These are phyloP conservation scores for Solanum peruvianum DNA, from an alignment of 257 asterid genomes.

Conservation along the genomic window DNA sequence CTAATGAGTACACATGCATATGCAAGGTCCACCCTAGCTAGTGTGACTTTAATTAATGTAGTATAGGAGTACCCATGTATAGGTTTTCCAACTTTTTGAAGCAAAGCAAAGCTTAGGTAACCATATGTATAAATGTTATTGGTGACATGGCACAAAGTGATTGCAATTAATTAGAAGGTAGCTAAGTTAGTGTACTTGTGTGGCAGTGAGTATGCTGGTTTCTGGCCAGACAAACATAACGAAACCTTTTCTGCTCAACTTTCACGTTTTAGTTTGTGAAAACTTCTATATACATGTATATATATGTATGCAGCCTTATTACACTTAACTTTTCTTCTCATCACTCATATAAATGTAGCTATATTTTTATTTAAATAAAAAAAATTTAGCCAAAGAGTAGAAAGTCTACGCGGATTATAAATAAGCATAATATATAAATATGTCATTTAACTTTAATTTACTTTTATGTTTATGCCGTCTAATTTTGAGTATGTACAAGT, in stretches of 20 bases:
- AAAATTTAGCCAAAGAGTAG: too few relatives aligned
- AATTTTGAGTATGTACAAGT: too few relatives aligned
- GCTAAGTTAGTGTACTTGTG: neutral
- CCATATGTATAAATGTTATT: neutral
- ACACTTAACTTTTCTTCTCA: too few relatives aligned
- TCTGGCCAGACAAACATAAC: slow-evolving; percentile 48
- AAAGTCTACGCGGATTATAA: too few relatives aligned
- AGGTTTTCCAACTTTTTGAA: neutral
- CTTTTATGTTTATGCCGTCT: too few relatives aligned
- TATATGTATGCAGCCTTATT: too few relatives aligned
- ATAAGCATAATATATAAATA: too few relatives aligned
- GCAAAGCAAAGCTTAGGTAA: neutral
- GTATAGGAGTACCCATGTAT: neutral
- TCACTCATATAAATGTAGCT: too few relatives aligned
- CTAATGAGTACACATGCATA: neutral
- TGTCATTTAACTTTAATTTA: too few relatives aligned
- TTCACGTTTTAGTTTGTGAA: neutral
- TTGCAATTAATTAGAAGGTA: neutral
- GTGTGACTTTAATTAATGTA: neutral
- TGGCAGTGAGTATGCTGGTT: neutral
- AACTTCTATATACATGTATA: too few relatives aligned
- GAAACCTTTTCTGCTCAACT: slow-evolving; percentile 12
- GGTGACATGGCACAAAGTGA: neutral
- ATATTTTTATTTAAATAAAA: too few relatives aligned
- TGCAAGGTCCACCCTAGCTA: neutral